These are phyloP conservation scores for Lachancea nothofagi DNA, from an alignment of 805 yeast species.

Conservation along the genomic window DNA sequence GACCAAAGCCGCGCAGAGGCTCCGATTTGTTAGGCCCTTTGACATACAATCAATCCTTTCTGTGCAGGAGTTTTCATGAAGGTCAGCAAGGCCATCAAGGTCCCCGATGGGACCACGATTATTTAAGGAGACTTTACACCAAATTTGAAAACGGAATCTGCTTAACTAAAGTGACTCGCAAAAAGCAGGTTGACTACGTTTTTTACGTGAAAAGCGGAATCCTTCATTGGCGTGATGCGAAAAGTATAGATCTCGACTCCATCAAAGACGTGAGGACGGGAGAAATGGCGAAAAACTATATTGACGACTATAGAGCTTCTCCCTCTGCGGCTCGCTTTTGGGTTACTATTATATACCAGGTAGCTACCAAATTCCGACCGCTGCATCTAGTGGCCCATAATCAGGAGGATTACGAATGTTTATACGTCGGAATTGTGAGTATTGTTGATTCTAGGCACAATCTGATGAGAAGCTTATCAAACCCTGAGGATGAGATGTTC, in stretches of 20 bases:
- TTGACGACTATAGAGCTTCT: slow-evolving; percentile 78
- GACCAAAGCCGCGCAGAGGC: neutral
- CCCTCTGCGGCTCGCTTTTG: slow-evolving; percentile 61
- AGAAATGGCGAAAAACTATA: slow-evolving; percentile 71
- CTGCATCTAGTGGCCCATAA: slow-evolving; percentile 68
- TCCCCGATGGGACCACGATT: neutral
- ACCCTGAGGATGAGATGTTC: slow-evolving; percentile 53
- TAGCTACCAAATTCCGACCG: slow-evolving; percentile 61
- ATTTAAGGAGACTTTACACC: neutral
- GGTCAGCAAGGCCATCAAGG: neutral
- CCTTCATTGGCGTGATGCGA: slow-evolving; percentile 28
- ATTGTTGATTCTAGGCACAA: slow-evolving; percentile 54
- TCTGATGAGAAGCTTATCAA: slow-evolving; percentile 55
- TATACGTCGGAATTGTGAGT: slow-evolving; percentile 50
- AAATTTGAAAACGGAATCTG: slow-evolving; percentile 17
- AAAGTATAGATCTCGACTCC: slow-evolving; percentile 26
- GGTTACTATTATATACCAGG: slow-evolving; percentile 74
- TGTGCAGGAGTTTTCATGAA: neutral
- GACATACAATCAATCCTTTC: slow-evolving; percentile 21
- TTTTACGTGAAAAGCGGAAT: slow-evolving; percentile 22
- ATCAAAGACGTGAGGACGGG: slow-evolving; percentile 41
- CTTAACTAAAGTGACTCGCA: slow-evolving; percentile 29
- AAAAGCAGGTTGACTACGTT: slow-evolving; percentile 21
- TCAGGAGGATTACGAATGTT: slow-evolving; percentile 45
- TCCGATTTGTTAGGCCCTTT: slow-evolving; percentile 20